These are phyloP conservation scores for Pilatotrama ljubarskyi DNA, from an alignment of 768 basidiomycete species.

Conservation along the genomic window DNA sequence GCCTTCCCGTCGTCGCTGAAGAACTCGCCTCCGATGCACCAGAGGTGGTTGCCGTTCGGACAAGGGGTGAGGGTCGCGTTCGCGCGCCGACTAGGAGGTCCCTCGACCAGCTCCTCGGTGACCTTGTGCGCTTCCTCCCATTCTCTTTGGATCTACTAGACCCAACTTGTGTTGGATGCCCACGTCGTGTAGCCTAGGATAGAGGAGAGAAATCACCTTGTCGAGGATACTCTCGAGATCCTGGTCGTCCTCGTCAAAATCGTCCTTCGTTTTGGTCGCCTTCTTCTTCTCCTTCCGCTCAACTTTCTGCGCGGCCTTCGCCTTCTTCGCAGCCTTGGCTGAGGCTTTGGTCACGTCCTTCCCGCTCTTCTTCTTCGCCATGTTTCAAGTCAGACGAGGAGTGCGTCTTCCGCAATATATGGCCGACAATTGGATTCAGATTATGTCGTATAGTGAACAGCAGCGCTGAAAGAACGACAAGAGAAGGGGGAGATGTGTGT, in stretches of 20 bases:
- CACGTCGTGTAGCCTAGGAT: not conserved
- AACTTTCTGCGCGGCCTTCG: conserved; percentile 63
- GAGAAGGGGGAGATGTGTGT: too few species aligned
- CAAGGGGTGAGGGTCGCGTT: conserved; percentile 82
- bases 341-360: conserved; percentile 37
- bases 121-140: conserved; percentile 83
- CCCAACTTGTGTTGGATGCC: not conserved
- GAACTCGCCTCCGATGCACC: conserved; percentile 85
- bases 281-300: conserved; percentile 72
- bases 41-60: conserved; percentile 78
- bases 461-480: too few species aligned
- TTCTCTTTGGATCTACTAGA: conserved; percentile 72
- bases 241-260: conserved; percentile 60
- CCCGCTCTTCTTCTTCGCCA: conserved; percentile 57
- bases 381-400: conserved; percentile 20
- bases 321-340: conserved; percentile 66
- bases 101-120: conserved; percentile 82
- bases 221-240: conserved; percentile 86
- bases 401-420: not conserved
- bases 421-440: too few species aligned
- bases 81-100: conserved; percentile 79
- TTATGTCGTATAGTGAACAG: too few species aligned
- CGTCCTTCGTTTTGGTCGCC: conserved; percentile 49
- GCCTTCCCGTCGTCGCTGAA: conserved; percentile 86
- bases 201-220: conserved; percentile 46